phyloP scores from a whole-genome alignment of 2,329 filamentous ascomycete species.

The Cryphonectria carpinicola region DNA sequence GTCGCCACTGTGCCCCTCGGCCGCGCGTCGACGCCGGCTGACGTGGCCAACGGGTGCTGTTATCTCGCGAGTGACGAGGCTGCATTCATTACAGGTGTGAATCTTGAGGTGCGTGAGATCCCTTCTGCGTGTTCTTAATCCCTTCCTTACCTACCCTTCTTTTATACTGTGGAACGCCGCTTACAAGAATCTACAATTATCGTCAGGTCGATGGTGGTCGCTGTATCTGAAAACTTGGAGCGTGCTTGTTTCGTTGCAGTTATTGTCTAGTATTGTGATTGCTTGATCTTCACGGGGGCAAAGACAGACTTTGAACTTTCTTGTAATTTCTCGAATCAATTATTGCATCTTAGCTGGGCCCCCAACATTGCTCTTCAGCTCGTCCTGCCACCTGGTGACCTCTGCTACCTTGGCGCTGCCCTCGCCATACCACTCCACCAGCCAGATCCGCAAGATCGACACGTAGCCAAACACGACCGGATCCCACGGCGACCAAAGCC shows the following conservation, averaged over 20 bases:
- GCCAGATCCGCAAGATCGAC: background rate
- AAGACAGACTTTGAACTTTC: background rate
- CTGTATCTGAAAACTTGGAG: background rate
- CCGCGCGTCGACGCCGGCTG: constrained; percentile 59
- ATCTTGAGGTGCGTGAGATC: constrained; percentile 57
- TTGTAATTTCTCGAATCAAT: background rate
- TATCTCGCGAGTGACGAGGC: constrained; percentile 75
- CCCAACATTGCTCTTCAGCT: background rate
- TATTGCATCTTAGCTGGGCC: background rate
- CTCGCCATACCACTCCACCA: constrained; percentile 1
- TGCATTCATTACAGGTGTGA: constrained; percentile 72
- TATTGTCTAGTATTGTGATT: too few relatives aligned
- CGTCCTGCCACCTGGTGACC: background rate
- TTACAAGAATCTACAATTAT: background rate
- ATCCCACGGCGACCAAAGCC: background rate
- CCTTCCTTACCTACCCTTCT: background rate
- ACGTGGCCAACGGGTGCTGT: constrained; percentile 72
- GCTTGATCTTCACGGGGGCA: background rate
- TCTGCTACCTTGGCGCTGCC: background rate
- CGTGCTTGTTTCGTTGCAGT: background rate
- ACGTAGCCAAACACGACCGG: background rate
- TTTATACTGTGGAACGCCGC: background rate
- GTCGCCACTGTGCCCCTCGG: constrained; percentile 59
- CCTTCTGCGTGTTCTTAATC: background rate
- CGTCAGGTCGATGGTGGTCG: constrained; percentile 17